Evolutionary conservation across 2,329 filamentous ascomycete species (phyloP), one percentile per base, ranked within the genome.

Genomic region (Trichoderma koningii): DNA sequence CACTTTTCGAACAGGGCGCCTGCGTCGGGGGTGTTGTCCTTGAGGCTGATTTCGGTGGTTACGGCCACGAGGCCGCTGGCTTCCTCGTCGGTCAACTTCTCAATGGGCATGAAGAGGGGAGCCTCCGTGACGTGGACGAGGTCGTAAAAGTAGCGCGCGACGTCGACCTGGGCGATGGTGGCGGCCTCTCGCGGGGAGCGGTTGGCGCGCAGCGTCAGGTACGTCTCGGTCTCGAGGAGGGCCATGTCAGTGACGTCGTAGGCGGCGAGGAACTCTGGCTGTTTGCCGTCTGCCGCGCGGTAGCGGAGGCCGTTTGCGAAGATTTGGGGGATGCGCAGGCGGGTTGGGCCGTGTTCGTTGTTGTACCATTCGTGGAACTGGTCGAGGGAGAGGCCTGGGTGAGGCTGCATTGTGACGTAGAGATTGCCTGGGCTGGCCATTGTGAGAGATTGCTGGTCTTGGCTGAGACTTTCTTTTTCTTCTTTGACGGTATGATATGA

Each of bases 331-430:
- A 96, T 79, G 55, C 91, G 89, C 7, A 96, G 84, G 55, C 92
- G 89, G 17, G 88, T 86, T 19, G 92, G 92, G 62, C 92, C 92
- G 78, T 96, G 92, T 79, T 96, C 92, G 76, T 93, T 95, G 80
- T 96, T 93, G 81, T 96, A 96, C 91, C 91, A 94, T 75, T 96
- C 91, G 77, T 96, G 90, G 78, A 96, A 96, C 72, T 91, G 87
- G 68, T 85, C 81, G 55, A 83, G 77, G 63, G 88, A 81, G 71
- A 92, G 82, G 69, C 83, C 83, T 65, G 85, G 81, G 75, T 85
- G 83, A 71, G 92, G 91, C 77, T 93, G 88, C 89, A 96, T 96
- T 17, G 91, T 93, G 70, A 96, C 92, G 75, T 89, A 92, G 73
- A 96, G 87, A 72, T 93, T 87, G 66, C 92, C 92, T 10, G 85